Conservation (phyloP, 331 rosid species). For the Cucumis variabilis region DNA sequence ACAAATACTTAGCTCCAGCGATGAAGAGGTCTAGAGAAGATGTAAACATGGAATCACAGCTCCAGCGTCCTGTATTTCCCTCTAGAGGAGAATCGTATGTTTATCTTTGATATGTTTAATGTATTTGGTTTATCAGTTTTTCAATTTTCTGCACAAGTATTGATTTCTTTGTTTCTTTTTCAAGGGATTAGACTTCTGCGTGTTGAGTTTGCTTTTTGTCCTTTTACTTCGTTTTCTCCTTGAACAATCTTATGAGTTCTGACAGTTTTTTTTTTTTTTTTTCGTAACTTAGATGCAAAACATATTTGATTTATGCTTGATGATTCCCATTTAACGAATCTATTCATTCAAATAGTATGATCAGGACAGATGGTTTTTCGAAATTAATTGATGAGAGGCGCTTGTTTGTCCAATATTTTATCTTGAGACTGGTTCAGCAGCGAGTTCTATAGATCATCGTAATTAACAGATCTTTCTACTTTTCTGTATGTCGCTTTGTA, state of each 20-base stretch:
- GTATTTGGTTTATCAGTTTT: slow-evolving; percentile 25
- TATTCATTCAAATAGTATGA: background rate
- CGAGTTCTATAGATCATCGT: background rate
- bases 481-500: slow-evolving; percentile 24
- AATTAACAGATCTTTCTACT: slow-evolving; percentile 13
- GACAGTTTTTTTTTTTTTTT: background rate
- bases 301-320: background rate
- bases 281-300: background rate
- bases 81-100: slow-evolving; percentile 80
- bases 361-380: background rate
- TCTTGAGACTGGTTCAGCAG: background rate
- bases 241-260: background rate
- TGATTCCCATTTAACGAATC: background rate
- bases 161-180: background rate
- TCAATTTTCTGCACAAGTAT: background rate
- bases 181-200: background rate
- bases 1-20: slow-evolving; percentile 34
- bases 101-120: slow-evolving; percentile 20
- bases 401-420: slow-evolving; percentile 14
- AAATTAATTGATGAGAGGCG: background rate
- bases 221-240: background rate
- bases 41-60: slow-evolving; percentile 67
- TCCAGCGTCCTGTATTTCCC: slow-evolving; percentile 65
- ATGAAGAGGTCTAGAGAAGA: slow-evolving; percentile 97
- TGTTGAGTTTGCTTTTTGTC: background rate